A percentile compares a stretch with the other conserved stretches of the same genome.
Conservation (phyloP, 768 basidiomycete species). For the Naganishia vishniacii region DNA sequence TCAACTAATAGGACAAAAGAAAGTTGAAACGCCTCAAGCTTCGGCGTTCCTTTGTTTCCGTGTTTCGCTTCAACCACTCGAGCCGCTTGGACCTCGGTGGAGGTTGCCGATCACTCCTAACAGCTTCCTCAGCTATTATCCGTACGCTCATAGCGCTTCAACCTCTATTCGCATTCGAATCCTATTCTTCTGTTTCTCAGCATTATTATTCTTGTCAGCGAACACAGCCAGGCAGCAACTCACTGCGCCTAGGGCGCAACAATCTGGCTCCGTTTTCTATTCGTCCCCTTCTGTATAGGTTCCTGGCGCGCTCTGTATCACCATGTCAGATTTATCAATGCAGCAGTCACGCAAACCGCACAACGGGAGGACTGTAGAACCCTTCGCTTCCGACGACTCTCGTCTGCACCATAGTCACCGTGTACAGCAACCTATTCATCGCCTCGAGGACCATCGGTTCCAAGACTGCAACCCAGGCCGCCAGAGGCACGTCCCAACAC, state of each 20-base stretch:
- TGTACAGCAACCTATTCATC: too few species aligned
- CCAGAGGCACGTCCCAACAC: too few species aligned
- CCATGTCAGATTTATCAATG: neutral
- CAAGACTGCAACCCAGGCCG: too few species aligned
- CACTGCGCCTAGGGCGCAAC: too few species aligned
- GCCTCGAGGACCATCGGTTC: too few species aligned
- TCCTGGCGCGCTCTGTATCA: neutral
- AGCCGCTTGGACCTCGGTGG: too few species aligned
- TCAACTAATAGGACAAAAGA: neutral
- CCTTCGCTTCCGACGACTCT: neutral
- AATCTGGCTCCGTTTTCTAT: neutral
- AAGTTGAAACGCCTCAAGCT: neutral
- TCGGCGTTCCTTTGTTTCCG: neutral
- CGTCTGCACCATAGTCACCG: neutral
- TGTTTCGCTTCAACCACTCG: neutral
- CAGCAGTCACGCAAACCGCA: neutral
- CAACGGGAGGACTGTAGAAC: neutral
- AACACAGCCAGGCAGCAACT: too few species aligned
- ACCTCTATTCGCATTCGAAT: neutral
- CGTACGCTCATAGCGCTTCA: neutral
- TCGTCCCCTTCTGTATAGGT: neutral
- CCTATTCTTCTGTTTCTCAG: neutral
- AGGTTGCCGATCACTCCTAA: neutral
- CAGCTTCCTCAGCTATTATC: neutral
- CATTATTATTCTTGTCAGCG: too few species aligned